phyloP scores from a whole-genome alignment of 2,329 filamentous ascomycete genomes.

The Arthroderma uncinatum region DNA sequence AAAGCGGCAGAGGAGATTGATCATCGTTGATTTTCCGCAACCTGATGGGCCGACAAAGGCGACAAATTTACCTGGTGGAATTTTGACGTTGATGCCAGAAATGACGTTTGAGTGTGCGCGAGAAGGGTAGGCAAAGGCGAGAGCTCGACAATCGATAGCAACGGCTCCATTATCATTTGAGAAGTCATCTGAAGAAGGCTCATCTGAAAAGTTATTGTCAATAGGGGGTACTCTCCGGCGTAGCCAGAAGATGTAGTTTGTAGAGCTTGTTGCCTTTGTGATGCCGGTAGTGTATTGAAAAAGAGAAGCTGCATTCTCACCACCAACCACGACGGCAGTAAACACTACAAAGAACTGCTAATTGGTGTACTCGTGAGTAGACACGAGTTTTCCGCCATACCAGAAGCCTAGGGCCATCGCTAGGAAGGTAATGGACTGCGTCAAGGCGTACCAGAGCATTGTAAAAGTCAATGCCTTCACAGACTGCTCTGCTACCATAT shows the following conservation, averaged over 20 bases:
- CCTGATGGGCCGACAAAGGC: conserved; percentile 60
- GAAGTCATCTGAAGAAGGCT: not conserved
- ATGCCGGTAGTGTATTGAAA: conserved; percentile 65
- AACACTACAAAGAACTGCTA: conserved; percentile 66
- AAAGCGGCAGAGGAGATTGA: conserved; percentile 63
- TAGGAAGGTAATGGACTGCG: conserved; percentile 46
- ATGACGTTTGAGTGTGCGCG: conserved; percentile 51
- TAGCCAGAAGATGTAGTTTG: conserved; percentile 62
- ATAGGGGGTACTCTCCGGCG: conserved; percentile 74
- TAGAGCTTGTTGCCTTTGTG: conserved; percentile 53
- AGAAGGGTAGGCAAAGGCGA: conserved; percentile 56
- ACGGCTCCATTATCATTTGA: conserved; percentile 31
- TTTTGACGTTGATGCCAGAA: conserved; percentile 44
- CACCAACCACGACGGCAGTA: conserved; percentile 58
- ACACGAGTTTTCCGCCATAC: conserved; percentile 65
- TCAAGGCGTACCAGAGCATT: conserved; percentile 37
- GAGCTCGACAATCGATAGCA: conserved; percentile 26
- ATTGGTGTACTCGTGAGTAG: conserved; percentile 52
- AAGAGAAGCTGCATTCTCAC: conserved; percentile 61
- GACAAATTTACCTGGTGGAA: conserved; percentile 34
- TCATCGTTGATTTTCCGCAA: conserved; percentile 63
- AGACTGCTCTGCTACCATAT: conserved; percentile 34
- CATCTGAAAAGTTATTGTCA: not conserved
- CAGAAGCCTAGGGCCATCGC: conserved; percentile 68
- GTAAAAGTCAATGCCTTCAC: conserved; percentile 39